Percentiles rank a stretch among this genome's conserved stretches.
These are phyloP conservation scores for Aspergillus spinulosporus DNA, from an alignment of 2,329 filamentous ascomycete species.

Conservation along the genomic window DNA sequence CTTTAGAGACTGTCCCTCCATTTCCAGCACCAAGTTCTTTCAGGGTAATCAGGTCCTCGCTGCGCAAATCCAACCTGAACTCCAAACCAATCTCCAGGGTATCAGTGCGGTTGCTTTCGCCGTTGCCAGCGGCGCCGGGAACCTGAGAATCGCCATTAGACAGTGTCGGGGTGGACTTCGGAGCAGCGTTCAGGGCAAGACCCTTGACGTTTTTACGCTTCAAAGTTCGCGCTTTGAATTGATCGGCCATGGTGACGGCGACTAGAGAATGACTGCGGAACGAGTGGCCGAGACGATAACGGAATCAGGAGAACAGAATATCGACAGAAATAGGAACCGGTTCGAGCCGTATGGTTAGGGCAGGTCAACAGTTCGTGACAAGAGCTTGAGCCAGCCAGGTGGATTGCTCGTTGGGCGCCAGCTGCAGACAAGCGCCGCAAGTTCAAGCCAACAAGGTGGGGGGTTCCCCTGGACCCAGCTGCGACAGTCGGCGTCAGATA, in stretches of 20 bases:
- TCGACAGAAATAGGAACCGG: not conserved
- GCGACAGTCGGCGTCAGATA: slow-evolving; percentile 11
- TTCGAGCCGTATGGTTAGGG: not conserved
- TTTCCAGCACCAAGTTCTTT: slow-evolving; percentile 96
- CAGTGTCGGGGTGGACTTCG: slow-evolving; percentile 66
- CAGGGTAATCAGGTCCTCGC: slow-evolving; percentile 87
- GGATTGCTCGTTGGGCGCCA: slow-evolving; percentile 16
- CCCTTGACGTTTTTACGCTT: slow-evolving; percentile 99
- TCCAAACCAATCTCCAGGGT: slow-evolving; percentile 95
- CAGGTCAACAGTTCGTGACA: not conserved
- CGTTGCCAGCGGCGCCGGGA: slow-evolving; percentile 60
- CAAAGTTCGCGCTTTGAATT: slow-evolving; percentile 72
- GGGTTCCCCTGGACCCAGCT: slow-evolving; percentile 14
- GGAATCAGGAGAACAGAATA: not conserved
- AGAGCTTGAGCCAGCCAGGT: slow-evolving; percentile 2
- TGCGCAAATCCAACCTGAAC: slow-evolving; percentile 88
- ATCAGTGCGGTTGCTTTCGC: slow-evolving; percentile 62
- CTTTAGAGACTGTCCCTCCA: slow-evolving; percentile 97
- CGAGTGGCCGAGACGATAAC: slow-evolving; percentile 6
- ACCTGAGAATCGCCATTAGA: slow-evolving; percentile 69
- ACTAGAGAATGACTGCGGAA: slow-evolving; percentile 5
- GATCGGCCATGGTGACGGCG: slow-evolving; percentile 54
- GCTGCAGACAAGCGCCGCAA: slow-evolving; percentile 16
- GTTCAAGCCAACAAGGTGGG: slow-evolving; percentile 17
- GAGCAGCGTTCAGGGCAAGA: slow-evolving; percentile 78